Percentiles rank a stretch among this genome's conserved stretches.
Evolutionary conservation across 2,329 filamentous ascomycete genomes (phyloP).

Genomic region (Fusarium verrucosum): DNA sequence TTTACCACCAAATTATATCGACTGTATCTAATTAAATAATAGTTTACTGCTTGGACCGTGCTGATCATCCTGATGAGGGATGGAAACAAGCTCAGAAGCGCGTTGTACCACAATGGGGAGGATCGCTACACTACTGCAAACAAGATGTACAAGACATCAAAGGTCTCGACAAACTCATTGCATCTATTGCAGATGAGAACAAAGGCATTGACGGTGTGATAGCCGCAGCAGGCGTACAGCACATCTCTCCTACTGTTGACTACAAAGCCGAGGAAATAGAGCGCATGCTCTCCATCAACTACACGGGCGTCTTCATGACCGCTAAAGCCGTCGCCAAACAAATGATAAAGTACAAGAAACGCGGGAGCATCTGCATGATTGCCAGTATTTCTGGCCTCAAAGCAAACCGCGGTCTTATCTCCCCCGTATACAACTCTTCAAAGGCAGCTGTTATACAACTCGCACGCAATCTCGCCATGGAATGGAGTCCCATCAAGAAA

Average conservation of each 20-base stretch:
- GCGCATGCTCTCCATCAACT: slow-evolving; percentile 83
- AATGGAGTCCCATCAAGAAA: slow-evolving; percentile 62
- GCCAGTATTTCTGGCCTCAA: slow-evolving; percentile 74
- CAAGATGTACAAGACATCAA: slow-evolving; percentile 84
- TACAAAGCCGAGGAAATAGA: slow-evolving; percentile 79
- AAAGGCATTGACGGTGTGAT: slow-evolving; percentile 83
- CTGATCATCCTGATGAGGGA: slow-evolving; percentile 55
- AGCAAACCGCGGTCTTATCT: slow-evolving; percentile 68
- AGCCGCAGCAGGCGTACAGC: slow-evolving; percentile 75
- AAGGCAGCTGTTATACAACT: slow-evolving; percentile 80
- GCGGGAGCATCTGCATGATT: slow-evolving; percentile 72
- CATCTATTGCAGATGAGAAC: slow-evolving; percentile 73
- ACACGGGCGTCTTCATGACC: slow-evolving; percentile 85
- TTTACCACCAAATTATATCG: background rate
- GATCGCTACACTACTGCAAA: slow-evolving; percentile 74
- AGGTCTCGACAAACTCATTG: slow-evolving; percentile 72
- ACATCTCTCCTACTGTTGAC: slow-evolving; percentile 83
- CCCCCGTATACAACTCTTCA: slow-evolving; percentile 79
- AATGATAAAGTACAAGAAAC: slow-evolving; percentile 67
- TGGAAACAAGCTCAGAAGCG: slow-evolving; percentile 72
- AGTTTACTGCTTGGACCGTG: slow-evolving; percentile 17
- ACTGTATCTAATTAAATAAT: fast-evolving
- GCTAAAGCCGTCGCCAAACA: slow-evolving; percentile 85
- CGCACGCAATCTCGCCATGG: slow-evolving; percentile 72
- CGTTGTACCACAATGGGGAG: slow-evolving; percentile 65